These are phyloP conservation scores for Meyerozyma elateridarum DNA, from an alignment of 1,139 yeast genomes.

Conservation along the genomic window DNA sequence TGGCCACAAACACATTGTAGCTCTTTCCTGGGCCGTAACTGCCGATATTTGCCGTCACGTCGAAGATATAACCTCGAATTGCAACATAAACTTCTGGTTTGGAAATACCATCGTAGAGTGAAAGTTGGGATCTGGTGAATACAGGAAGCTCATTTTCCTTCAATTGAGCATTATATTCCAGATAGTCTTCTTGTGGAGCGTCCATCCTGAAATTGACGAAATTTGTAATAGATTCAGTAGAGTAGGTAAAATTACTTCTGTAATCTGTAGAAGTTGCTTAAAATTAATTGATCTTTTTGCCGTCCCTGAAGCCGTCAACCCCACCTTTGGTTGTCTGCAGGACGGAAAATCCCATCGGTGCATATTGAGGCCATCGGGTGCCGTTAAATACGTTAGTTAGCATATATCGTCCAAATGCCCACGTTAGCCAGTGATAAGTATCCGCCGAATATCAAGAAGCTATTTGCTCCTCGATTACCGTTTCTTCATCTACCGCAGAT, in stretches of 20 bases:
- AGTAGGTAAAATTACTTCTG: too few species aligned
- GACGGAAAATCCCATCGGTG: too few species aligned
- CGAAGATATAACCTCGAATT: constrained; percentile 71
- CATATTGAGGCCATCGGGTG: too few species aligned
- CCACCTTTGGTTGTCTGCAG: too few species aligned
- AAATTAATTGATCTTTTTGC: too few species aligned
- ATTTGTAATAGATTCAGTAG: too few species aligned
- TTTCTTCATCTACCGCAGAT: constrained; percentile 46
- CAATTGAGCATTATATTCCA: constrained; percentile 13
- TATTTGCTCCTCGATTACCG: constrained; percentile 73
- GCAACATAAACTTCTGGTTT: constrained; percentile 55
- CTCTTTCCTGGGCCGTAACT: constrained; percentile 76
- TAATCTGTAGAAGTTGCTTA: too few species aligned
- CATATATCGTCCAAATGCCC: neutral
- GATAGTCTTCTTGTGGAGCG: neutral
- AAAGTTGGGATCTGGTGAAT: constrained; percentile 31
- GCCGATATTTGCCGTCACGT: constrained; percentile 59
- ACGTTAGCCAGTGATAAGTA: constrained; percentile 36
- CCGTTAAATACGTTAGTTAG: too few species aligned
- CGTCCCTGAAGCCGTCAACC: too few species aligned
- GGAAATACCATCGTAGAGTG: constrained; percentile 29
- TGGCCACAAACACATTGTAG: constrained; percentile 70
- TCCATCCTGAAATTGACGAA: too few species aligned
- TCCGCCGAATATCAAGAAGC: constrained; percentile 59
- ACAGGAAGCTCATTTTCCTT: constrained; percentile 28